Evolutionary conservation across 1,139 yeast genomes (phyloP), one percentile per base, ranked within the genome.

Genomic region (Kluyveromyces sp.): DNA sequence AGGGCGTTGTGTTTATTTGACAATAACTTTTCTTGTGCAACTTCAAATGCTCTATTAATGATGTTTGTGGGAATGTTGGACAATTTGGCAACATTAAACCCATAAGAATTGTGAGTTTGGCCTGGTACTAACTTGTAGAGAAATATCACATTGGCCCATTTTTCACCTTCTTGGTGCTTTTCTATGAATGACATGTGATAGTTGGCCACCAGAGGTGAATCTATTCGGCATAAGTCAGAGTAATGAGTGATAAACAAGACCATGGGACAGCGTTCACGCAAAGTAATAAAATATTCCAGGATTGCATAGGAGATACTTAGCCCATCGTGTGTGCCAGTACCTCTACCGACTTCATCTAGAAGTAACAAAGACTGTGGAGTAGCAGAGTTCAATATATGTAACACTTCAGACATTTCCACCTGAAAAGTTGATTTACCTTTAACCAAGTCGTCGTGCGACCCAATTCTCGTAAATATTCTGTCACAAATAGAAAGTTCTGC

Each of bases 261-360:
- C 39, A 85, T 66, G 0, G 92, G 83, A 37, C 73, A 62, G 4
- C 63, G 55, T 4, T 66, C 68, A 0, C 67, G 57, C 25, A 62
- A 60, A 31, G 69, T 70, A 3, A 81, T 66, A 45, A 89, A 73
- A 55, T 85, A 81, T 48, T 77, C 73, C 48, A 92, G 67, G 2
- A 92, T 82, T 0, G 95, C 73, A 59, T 81, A 78, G 0, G 97
- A 97, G 34, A 92, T 80, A 0, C 95, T 80, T 34, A 83, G 83
- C 0, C 98, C 98, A 66, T 92, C 98, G 48, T 73, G 72, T 0
- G 97, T 89, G 0, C 96, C 84, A 0, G 98, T 92, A 0, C 77
- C 80, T 51, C 80, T 63, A 0, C 81, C 81, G 6, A 77, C 67
- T 53, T 77, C 81, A 57, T 76, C 81, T 37, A 77, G 57, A 0